Evolutionary conservation across 2,329 filamentous ascomycete genomes (phyloP).

Genomic region (Venturia carpophila): DNA sequence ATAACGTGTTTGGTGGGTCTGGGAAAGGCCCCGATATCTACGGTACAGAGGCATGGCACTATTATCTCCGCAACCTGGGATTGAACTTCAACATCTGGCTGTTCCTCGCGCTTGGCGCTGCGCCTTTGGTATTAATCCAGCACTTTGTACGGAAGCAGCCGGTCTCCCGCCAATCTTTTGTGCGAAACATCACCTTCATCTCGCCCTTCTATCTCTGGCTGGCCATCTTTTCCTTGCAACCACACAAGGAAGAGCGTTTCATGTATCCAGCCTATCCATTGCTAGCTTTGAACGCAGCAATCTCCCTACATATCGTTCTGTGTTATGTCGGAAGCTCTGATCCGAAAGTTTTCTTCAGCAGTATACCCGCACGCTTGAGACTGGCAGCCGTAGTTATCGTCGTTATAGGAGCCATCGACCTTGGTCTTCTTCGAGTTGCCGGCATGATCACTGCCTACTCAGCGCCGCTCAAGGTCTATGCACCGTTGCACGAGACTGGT

Average conservation of each 20-base stretch:
- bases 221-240: slow-evolving; percentile 79
- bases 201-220: slow-evolving; percentile 93
- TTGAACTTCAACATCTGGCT: slow-evolving; percentile 98
- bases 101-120: slow-evolving; percentile 61
- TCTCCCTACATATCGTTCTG: slow-evolving; percentile 74
- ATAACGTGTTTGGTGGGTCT: slow-evolving; percentile 81
- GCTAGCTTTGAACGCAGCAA: slow-evolving; percentile 77
- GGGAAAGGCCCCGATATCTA: slow-evolving; percentile 83
- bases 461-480: slow-evolving; percentile 67
- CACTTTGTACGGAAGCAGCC: slow-evolving; percentile 45
- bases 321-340: slow-evolving; percentile 64
- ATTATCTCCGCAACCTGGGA: slow-evolving; percentile 83
- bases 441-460: slow-evolving; percentile 76
- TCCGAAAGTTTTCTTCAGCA: slow-evolving; percentile 58
- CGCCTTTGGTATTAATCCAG: slow-evolving; percentile 70
- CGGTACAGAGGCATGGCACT: slow-evolving; percentile 93
- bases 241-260: slow-evolving; percentile 96
- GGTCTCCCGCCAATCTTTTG: slow-evolving; percentile 54
- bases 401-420: slow-evolving; percentile 55
- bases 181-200: slow-evolving; percentile 71
- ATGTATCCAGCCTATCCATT: slow-evolving; percentile 97
- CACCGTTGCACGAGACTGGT: slow-evolving; percentile 52
- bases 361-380: slow-evolving; percentile 69
- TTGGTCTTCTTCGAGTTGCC: slow-evolving; percentile 64
- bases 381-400: slow-evolving; percentile 51